Base-by-base conservation (phyloP, 2,329 filamentous ascomycete genomes). In the Neofusicoccum sp. region DNA sequence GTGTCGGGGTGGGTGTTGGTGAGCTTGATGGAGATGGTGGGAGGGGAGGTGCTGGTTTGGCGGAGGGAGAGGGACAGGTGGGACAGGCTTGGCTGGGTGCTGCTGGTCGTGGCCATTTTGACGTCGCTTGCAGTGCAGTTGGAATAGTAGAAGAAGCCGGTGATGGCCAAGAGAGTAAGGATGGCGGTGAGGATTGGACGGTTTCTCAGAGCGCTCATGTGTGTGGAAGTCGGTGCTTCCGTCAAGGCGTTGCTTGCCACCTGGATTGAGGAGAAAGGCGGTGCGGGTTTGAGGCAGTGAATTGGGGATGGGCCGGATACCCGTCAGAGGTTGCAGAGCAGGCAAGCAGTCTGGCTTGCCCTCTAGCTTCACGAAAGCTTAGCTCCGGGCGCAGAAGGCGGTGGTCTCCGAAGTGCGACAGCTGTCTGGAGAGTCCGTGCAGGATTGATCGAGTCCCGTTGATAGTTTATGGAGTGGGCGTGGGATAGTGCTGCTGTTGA, bases 141-240 rank as follows among this genome's bases (percentile, higher is more conserved):
- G 38, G 28, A 45, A 16, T 36, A 79, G 5, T 73, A 74, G 6
- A 71, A 70, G 6, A 69, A 66, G 60, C 69, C 74, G 38, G 76
- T 65, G 58, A 75, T 73, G 26, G 75, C 75, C 63, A 78, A 79
- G 31, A 79, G 73, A 65, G 78, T 78, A 61, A 80, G 73, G 62
- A 79, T 73, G 7, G 75, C 75, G 61, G 79, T 78, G 11, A 78
- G 45, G 38, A 44, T 14, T 26, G 58, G 45, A 11, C 47, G 45
- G 44, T 31, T 47, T 31, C 20, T 26, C 12, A 31, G 36, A 34
- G 40, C n/a, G 34, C 56, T 40, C 56, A 59, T 59, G 44, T 20
- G 8, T 48, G 16, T 30, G 43, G 14, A 3, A 9, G 1, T 31
- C 24, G 41, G 16, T n/a, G 20, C 28, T 8, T 14, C 26, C 26